phyloP scores from a whole-genome alignment of 805 yeast genomes.

The Kodamaea sagamina region DNA sequence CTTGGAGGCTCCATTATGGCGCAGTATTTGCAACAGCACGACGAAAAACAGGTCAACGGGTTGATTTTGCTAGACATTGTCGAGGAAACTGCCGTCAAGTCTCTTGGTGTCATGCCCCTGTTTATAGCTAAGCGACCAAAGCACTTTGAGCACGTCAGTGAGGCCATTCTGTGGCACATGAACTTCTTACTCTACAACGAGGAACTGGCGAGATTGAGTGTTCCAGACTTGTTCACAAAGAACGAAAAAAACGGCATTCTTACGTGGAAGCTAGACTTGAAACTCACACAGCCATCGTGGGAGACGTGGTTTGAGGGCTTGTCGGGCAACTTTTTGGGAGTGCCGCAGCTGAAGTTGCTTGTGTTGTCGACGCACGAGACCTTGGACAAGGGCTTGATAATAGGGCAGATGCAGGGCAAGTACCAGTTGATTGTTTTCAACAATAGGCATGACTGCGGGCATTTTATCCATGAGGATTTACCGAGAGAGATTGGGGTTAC shows the following conservation, averaged over 20 bases:
- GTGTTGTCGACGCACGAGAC: slow-evolving; percentile 88
- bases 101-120: slow-evolving; percentile 65
- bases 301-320: slow-evolving; percentile 75
- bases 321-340: slow-evolving; percentile 49
- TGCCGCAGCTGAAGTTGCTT: slow-evolving; percentile 60
- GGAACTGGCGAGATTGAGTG: slow-evolving; percentile 71
- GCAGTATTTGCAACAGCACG: slow-evolving; percentile 35
- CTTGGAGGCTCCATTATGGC: slow-evolving; percentile 88
- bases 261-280: slow-evolving; percentile 68
- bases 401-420: slow-evolving; percentile 98
- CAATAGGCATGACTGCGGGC: slow-evolving; percentile 64
- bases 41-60: slow-evolving; percentile 50
- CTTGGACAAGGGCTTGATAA: slow-evolving; percentile 78
- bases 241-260: slow-evolving; percentile 21
- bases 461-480: slow-evolving; percentile 91
- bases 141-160: slow-evolving; percentile 49
- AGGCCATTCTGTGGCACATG: slow-evolving; percentile 86
- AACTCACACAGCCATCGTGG: slow-evolving; percentile 71
- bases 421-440: slow-evolving; percentile 82
- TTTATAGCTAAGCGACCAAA: slow-evolving; percentile 68
- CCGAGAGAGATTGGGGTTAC: slow-evolving; percentile 68
- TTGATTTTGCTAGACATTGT: slow-evolving; percentile 85
- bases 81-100: slow-evolving; percentile 83
- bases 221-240: slow-evolving; percentile 61
- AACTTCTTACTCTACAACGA: slow-evolving; percentile 51